These are phyloP conservation scores for Podospora sp. DNA, from an alignment of 495 filamentous ascomycete species.

Conservation along the genomic window DNA sequence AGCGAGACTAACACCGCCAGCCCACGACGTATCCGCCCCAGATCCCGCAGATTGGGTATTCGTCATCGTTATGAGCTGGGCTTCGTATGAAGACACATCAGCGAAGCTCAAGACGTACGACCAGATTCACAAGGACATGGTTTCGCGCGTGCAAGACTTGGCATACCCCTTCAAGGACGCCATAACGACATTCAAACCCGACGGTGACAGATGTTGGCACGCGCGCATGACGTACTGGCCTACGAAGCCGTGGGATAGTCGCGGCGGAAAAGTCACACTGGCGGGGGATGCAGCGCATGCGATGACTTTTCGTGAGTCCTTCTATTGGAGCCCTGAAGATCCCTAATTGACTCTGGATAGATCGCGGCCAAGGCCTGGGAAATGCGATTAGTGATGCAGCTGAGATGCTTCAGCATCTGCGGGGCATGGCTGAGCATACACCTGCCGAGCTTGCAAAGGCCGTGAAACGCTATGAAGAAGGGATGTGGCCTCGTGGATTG, in stretches of 20 bases:
- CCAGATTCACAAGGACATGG: not conserved
- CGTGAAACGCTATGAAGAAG: not conserved
- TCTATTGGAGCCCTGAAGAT: not conserved
- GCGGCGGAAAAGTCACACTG: not conserved
- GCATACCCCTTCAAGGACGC: not conserved
- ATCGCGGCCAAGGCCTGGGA: not conserved
- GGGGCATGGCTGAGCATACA: not conserved
- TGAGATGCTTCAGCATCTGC: not conserved
- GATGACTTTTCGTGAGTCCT: conserved; percentile 3
- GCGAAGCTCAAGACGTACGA: not conserved
- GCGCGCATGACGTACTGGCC: conserved; percentile 4
- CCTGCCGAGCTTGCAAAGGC: conserved; percentile 1
- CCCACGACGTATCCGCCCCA: not conserved
- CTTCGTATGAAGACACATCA: not conserved
- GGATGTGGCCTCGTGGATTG: not conserved
- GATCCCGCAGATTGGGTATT: not conserved
- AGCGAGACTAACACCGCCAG: not conserved
- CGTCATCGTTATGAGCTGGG: not conserved
- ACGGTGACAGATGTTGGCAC: not conserved
- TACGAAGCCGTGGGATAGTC: not conserved
- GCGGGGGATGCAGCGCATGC: conserved; percentile 2
- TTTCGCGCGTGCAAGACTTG: not conserved
- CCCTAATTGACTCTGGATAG: not conserved
- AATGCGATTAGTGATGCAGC: conserved; percentile 1
- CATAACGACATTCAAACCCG: not conserved